These are phyloP conservation scores for Venturia asperata DNA, from an alignment of 2,329 filamentous ascomycete species.

Conservation along the genomic window DNA sequence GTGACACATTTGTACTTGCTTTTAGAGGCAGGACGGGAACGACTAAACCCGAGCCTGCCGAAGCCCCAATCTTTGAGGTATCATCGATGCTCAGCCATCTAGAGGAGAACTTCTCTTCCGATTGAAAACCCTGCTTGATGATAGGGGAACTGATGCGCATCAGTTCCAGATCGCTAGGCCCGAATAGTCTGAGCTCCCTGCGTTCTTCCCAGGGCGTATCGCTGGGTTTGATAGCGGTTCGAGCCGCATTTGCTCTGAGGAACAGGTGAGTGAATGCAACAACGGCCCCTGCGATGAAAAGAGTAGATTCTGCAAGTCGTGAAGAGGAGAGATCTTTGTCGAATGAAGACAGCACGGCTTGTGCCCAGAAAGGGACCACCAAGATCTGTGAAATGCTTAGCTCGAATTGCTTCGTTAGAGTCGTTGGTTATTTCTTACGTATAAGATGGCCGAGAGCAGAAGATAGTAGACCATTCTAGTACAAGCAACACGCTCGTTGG, in stretches of 20 bases:
- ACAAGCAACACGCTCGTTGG: conserved; percentile 54
- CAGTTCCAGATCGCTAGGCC: conserved; percentile 34
- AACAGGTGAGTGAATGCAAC: conserved; percentile 61
- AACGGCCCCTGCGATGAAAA: conserved; percentile 59
- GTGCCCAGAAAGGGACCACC: conserved; percentile 56
- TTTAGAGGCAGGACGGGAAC: background rate
- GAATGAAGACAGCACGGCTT: conserved; percentile 42
- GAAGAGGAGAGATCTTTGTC: conserved; percentile 45
- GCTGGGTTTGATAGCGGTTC: conserved; percentile 47
- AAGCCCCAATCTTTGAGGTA: background rate
- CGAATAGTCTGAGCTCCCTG: conserved; percentile 38
- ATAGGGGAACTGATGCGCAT: conserved; percentile 37
- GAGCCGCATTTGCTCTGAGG: conserved; percentile 55
- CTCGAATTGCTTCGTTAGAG: conserved; percentile 19
- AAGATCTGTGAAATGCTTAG: conserved; percentile 44
- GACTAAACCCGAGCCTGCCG: background rate
- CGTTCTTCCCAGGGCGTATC: conserved; percentile 35
- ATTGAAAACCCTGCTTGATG: conserved; percentile 21
- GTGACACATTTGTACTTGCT: background rate
- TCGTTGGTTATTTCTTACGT: conserved; percentile 43
- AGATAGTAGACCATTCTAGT: conserved; percentile 66
- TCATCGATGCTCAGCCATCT: background rate
- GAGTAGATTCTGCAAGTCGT: conserved; percentile 58
- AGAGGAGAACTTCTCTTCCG: background rate
- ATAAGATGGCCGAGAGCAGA: conserved; percentile 47